These are phyloP conservation scores for Aspergillus jensenii DNA, from an alignment of 2,329 filamentous ascomycete species.

Conservation along the genomic window DNA sequence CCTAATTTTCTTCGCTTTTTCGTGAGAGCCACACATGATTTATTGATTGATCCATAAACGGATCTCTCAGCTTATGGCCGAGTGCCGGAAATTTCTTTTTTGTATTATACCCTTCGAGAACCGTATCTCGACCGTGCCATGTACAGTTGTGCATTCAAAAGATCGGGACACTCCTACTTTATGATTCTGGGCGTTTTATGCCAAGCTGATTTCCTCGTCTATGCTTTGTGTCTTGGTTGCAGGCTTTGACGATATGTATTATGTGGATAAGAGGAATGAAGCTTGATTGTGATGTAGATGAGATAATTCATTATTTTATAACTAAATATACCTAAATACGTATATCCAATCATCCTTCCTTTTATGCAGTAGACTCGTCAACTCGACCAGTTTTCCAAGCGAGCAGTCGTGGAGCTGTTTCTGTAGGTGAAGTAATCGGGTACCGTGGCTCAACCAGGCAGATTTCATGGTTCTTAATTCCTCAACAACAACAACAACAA, in stretches of 20 bases:
- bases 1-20: neutral
- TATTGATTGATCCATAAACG: too few relatives aligned
- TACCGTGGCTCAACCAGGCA: neutral
- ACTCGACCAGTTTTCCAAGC: neutral
- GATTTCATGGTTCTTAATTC: neutral
- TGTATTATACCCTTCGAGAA: constrained; percentile 6
- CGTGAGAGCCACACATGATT: neutral
- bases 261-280: constrained; percentile 30
- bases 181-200: constrained; percentile 1
- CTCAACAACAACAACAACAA: neutral
- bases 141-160: neutral
- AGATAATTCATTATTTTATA: neutral
- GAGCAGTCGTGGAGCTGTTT: neutral
- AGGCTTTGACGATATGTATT: constrained; percentile 23
- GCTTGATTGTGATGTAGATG: constrained; percentile 7
- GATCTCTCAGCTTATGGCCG: too few relatives aligned
- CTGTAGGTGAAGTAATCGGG: neutral
- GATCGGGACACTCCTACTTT: neutral
- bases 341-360: neutral
- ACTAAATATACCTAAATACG: neutral
- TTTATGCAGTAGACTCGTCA: neutral
- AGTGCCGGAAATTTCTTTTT: neutral
- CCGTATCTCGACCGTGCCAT: neutral
- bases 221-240: constrained; percentile 1
- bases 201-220: constrained; percentile 2